Base-by-base conservation (phyloP, 108 stramenopile genomes). In the Pseudonitzschia delicatissima region DNA sequence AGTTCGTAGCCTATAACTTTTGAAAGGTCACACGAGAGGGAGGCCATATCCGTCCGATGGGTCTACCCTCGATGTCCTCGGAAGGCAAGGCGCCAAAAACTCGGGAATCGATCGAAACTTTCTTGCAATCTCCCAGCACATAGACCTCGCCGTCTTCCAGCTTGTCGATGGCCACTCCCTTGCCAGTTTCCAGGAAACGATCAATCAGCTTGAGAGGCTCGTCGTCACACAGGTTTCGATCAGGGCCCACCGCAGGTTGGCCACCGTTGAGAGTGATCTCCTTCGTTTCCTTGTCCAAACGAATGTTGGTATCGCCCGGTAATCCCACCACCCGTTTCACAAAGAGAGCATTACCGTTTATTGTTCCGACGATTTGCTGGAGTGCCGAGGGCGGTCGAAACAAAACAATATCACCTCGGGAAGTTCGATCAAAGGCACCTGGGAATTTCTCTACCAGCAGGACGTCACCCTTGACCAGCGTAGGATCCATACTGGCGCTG, bases 291-390 rank as follows among this genome's bases (percentile, higher is more conserved):
- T 57, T 33, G 13, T 20, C 18, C 39, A 68, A 55, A 11, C 82
- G 77, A 25, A 40, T 53, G 3, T 84, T 71, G 25, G 20, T 49
- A 57, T 84, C 83, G 8, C 83, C 83, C 33, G 83, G 45, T 21
- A 65, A 35, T 17, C 76, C 86, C 18, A 78, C 83, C 23, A 85
- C 80, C 29, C 87, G 87, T 60, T 88, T 88, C 52, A 85, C 82
- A 61, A 85, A 88, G 29, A 88, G 69, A 21, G 81, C 71, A 26
- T 70, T 67, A 21, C 75, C 67, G 12, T 71, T 67, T 13, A 72
- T 59, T 34, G 82, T 81, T 17, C 33, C 52, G 20, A 78, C 67
- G 48, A 85, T 80, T 20, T 74, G 68, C 34, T 23, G 31, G 36
- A 85, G 58, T 25, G 78, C 62, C 44, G 68, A 61, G 23, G 78